Evolutionary conservation across 2,329 filamentous ascomycete genomes (phyloP), one percentile per base, ranked within the genome.

Genomic region (Samsoniella hepiali): DNA sequence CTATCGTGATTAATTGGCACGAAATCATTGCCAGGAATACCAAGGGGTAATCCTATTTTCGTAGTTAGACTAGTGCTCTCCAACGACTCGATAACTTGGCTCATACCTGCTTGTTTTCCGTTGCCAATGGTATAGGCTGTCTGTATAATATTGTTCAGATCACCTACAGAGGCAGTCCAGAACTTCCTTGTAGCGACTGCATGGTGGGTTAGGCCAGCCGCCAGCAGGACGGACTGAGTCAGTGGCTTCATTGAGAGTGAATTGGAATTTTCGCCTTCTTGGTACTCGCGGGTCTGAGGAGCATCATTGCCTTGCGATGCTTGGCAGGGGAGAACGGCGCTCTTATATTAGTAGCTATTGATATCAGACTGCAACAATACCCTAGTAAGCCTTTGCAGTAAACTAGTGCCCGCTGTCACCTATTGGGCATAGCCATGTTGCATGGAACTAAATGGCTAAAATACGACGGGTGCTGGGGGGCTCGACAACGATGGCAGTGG

Each of bases 111-210:
- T 22, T 82, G 70, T 53, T 74, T 76, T 1, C 80, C 81, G 71
- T 83, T 83, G 13, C 81, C 81, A n/a, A 82, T 66, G 0, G 78
- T 77, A 66, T 81, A 82, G 1, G 72, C 73, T 3, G 74, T 69
- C 66, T 72, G 75, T n/a, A 78, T n/a, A 27, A 65, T 63, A n/a
- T 69, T 38, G 10, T 40, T 49, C 13, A 62, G 62, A 50, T 65
- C 64, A 8, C 57, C 64, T 15, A 51, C 55, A 7, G 58, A 61
- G 9, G 36, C 49, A 0, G 62, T 65, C 62, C 64, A 65, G n/a
- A 65, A 50, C 27, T 55, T 55, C 5, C 51, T 38, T 22, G 51
- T 34, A 3, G n/a, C 31, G 22, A 17, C 34, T 15, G 5, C 34
- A 40, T 55, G 34, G 2, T 29, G 29, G 34, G 9, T 13, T 3